Evolutionary conservation across 2,329 filamentous ascomycete species (phyloP).

Genomic region (Pseudogymnoascus sp.): DNA sequence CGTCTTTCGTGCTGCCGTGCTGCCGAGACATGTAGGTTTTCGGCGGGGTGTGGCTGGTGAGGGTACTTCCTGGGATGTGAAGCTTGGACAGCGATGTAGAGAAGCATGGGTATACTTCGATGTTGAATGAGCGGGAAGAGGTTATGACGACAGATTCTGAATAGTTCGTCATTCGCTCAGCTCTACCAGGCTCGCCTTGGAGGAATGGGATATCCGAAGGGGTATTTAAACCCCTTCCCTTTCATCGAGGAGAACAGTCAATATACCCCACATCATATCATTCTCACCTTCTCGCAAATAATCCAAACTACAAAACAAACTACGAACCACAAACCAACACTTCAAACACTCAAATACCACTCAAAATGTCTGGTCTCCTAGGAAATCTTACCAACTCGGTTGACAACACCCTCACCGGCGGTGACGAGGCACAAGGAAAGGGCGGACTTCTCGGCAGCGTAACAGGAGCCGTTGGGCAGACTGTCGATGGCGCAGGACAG

Average conservation of each 20-base stretch:
- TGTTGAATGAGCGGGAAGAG: background rate
- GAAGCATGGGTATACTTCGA: background rate
- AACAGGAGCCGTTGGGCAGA: constrained; percentile 27
- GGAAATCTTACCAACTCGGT: constrained; percentile 30
- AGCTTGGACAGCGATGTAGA: constrained; percentile 4
- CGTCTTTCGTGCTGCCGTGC: background rate
- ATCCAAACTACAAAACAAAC: background rate
- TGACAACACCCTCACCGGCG: constrained; percentile 34
- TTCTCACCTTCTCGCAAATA: background rate
- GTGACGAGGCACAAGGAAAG: constrained; percentile 32
- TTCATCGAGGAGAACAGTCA: background rate
- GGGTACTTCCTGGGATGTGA: background rate
- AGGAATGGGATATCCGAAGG: background rate
- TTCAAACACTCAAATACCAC: constrained; percentile 9
- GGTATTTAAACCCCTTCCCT: background rate
- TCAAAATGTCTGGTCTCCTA: constrained; percentile 28
- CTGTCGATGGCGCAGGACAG: constrained; percentile 31
- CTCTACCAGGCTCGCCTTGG: background rate
- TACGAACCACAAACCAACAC: background rate
- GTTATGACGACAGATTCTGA: background rate
- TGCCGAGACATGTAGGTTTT: background rate
- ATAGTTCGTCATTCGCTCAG: background rate
- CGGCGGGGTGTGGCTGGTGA: background rate
- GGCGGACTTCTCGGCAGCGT: constrained; percentile 33
- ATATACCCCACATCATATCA: background rate